Conservation (phyloP, 2,329 filamentous ascomycete species). For the Microsporum ferrugineum region DNA sequence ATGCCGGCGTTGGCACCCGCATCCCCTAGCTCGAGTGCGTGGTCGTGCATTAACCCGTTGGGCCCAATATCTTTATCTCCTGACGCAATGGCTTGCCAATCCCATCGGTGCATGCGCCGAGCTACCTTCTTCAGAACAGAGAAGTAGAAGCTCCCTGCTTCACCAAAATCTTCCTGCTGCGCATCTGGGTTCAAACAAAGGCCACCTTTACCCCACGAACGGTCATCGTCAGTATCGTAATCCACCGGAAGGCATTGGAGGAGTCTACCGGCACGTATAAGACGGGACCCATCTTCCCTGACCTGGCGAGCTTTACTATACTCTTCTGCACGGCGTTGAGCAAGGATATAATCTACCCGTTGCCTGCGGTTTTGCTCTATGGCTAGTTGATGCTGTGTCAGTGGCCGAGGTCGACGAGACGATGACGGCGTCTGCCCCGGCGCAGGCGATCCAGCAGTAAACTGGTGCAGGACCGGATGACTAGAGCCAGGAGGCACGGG, state of each 20-base stretch:
- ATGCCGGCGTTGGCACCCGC: background rate
- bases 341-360: constrained; percentile 38
- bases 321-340: constrained; percentile 31
- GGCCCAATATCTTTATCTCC: constrained; percentile 9
- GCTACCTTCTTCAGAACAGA: constrained; percentile 34
- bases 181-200: constrained; percentile 28
- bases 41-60: constrained; percentile 8
- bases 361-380: constrained; percentile 39
- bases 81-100: constrained; percentile 25
- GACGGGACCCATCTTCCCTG: constrained; percentile 30
- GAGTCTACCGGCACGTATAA: constrained; percentile 32
- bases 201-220: constrained; percentile 34
- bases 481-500: constrained; percentile 34
- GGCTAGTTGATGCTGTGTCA: constrained; percentile 41
- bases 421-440: constrained; percentile 21
- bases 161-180: constrained; percentile 39
- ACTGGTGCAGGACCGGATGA: constrained; percentile 34
- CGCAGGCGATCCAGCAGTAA: constrained; percentile 22
- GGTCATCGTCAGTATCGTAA: constrained; percentile 39
- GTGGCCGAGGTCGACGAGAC: constrained; percentile 34
- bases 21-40: constrained; percentile 1
- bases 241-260: constrained; percentile 33
- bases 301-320: constrained; percentile 28
- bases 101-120: constrained; percentile 37
- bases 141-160: constrained; percentile 35